Evolutionary conservation across 2,329 filamentous ascomycete species (phyloP).

Genomic region (Alternaria angustiovoidea): DNA sequence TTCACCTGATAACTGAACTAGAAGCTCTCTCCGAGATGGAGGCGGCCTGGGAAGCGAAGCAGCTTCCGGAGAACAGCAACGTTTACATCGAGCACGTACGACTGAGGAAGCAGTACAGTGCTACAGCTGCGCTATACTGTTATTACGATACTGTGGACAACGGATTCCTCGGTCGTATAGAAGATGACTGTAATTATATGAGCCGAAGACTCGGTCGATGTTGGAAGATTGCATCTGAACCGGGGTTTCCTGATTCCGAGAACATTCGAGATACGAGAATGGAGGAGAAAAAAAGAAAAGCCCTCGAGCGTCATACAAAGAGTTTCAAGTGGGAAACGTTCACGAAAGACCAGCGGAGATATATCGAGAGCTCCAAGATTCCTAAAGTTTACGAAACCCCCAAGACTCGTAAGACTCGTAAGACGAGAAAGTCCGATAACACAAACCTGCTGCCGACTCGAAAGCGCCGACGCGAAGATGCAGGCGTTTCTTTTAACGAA

Average conservation of each 20-base stretch:
- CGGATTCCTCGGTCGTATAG: neutral
- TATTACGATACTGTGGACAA: neutral
- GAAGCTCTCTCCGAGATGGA: neutral
- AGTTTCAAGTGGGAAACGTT: neutral
- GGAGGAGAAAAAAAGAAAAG: neutral
- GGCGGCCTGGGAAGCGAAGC: neutral
- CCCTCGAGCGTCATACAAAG: neutral
- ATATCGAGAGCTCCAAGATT: neutral
- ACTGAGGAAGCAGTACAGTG: neutral
- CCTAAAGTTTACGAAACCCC: neutral
- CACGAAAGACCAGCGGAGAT: neutral
- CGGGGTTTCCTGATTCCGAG: neutral
- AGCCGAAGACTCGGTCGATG: neutral
- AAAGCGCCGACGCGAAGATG: slow-evolving; percentile 8
- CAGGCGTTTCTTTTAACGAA: slow-evolving; percentile 6
- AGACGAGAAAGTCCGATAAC: neutral
- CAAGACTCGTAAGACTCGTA: neutral
- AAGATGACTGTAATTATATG: neutral
- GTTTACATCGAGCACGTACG: neutral
- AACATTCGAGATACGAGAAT: neutral
- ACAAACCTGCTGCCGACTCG: slow-evolving; percentile 3
- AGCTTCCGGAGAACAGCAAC: neutral
- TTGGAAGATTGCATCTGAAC: neutral
- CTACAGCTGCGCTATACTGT: slow-evolving; percentile 2
- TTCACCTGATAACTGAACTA: slow-evolving; percentile 1